Evolutionary conservation across 139 green algal species (phyloP).

Genomic region (Chlamydomonas schloesseri): DNA sequence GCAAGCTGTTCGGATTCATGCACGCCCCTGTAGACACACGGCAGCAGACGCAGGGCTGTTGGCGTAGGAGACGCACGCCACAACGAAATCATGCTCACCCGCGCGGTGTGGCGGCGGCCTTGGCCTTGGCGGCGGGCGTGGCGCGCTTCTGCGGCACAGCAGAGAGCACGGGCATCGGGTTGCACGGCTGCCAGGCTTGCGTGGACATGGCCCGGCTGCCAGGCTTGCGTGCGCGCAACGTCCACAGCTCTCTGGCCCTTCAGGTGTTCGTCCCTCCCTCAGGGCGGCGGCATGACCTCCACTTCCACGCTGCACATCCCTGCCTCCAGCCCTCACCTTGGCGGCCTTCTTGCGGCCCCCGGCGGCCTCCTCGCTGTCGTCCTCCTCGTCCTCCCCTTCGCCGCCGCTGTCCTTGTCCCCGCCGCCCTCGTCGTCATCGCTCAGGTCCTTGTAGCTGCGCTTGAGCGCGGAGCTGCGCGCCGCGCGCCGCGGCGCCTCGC

Average conservation of each 20-base stretch:
- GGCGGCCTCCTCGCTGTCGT: neutral
- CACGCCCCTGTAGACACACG: too few species aligned
- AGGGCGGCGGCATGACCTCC: too few species aligned
- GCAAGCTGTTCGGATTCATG: too few species aligned
- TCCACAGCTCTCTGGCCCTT: too few species aligned
- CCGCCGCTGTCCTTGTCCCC: neutral
- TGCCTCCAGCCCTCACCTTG: too few species aligned
- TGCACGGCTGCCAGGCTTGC: neutral
- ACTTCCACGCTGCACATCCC: too few species aligned
- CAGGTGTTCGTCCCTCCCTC: too few species aligned
- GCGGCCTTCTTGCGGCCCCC: neutral
- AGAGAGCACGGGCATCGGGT: too few species aligned
- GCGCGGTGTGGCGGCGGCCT: neutral
- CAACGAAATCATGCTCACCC: neutral
- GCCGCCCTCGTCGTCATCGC: neutral
- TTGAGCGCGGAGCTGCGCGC: neutral
- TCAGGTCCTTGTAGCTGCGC: neutral
- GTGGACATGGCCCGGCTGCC: neutral
- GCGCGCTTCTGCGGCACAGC: neutral
- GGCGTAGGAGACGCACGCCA: neutral
- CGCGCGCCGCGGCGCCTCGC: conserved; percentile 9
- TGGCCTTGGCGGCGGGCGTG: neutral
- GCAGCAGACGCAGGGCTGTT: too few species aligned
- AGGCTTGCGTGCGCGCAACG: neutral
- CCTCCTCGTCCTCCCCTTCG: neutral